Evolutionary conservation across 768 basidiomycete species (phyloP).

Genomic region (Exidia glandulosa): DNA sequence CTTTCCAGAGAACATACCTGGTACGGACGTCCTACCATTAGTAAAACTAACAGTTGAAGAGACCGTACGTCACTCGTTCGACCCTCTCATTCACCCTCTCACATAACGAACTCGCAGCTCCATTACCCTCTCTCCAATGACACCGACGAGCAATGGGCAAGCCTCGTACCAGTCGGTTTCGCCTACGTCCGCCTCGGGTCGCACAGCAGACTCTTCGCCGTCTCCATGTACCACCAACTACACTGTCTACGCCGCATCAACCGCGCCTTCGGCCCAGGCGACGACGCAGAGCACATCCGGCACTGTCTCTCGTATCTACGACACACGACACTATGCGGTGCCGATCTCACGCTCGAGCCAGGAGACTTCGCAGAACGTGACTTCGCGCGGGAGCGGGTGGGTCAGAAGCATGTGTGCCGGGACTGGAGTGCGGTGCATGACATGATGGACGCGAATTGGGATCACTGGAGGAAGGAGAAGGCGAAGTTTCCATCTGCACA

Average conservation of each 20-base stretch:
- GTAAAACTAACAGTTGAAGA: too few species aligned
- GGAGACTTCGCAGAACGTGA: conserved; percentile 12
- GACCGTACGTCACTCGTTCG: too few species aligned
- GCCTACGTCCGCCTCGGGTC: conserved; percentile 22
- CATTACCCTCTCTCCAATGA: conserved; percentile 16
- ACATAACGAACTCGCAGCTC: too few species aligned
- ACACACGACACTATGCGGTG: conserved; percentile 34
- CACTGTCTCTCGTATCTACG: conserved; percentile 42
- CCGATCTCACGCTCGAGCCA: conserved; percentile 38
- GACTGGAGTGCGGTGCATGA: conserved; percentile 22
- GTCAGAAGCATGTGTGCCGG: conserved; percentile 20
- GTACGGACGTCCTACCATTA: too few species aligned
- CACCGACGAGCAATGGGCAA: conserved; percentile 12
- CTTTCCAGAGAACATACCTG: too few species aligned
- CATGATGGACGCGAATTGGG: not conserved
- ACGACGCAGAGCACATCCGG: conserved; percentile 13
- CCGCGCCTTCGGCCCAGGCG: not conserved
- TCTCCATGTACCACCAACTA: conserved; percentile 28
- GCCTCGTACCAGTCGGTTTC: conserved; percentile 19
- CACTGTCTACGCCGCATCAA: conserved; percentile 21
- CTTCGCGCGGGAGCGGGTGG: conserved; percentile 21
- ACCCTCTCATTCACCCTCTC: too few species aligned
- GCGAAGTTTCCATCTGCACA: too few species aligned
- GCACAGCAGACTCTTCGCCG: conserved; percentile 20
- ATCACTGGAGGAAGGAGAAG: conserved; percentile 3